A percentile compares a stretch with the other conserved stretches of the same genome.
Evolutionary conservation across 2,329 filamentous ascomycete species (phyloP).

Genomic region (Phyllosticta citriasiana): DNA sequence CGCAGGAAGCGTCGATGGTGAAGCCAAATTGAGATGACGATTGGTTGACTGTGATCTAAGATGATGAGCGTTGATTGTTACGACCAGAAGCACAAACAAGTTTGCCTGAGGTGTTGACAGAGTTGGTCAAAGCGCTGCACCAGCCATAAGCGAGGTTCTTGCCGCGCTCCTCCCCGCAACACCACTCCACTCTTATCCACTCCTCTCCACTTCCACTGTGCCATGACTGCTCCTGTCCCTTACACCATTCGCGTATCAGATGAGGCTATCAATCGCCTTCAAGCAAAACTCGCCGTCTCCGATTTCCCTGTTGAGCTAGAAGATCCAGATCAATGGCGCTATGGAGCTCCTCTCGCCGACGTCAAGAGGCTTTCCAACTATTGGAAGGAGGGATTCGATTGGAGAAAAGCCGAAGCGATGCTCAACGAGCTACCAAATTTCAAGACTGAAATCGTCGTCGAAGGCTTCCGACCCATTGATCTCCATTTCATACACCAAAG

Average conservation of each 20-base stretch:
- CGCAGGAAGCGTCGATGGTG: too few relatives aligned
- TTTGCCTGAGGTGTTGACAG: background rate
- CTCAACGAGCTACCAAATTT: constrained; percentile 55
- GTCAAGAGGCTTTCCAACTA: constrained; percentile 48
- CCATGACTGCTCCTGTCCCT: constrained; percentile 3
- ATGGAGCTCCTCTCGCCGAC: constrained; percentile 51
- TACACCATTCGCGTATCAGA: constrained; percentile 42
- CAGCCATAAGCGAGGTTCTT: background rate
- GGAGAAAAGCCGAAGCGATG: constrained; percentile 48
- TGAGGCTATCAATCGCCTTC: constrained; percentile 42
- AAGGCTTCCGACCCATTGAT: constrained; percentile 49
- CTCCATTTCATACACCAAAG: constrained; percentile 56
- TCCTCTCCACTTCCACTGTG: background rate
- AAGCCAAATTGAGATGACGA: too few relatives aligned
- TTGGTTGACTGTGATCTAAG: too few relatives aligned
- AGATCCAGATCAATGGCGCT: constrained; percentile 40
- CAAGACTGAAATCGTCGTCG: constrained; percentile 41
- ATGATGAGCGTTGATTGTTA: too few relatives aligned
- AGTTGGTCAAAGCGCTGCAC: background rate
- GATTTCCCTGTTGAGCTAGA: constrained; percentile 47
- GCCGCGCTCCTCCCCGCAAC: background rate
- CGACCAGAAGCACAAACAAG: background rate
- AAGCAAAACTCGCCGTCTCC: constrained; percentile 44
- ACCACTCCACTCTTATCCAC: background rate
- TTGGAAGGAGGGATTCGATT: constrained; percentile 51